phyloP scores from a whole-genome alignment of 495 filamentous ascomycete genomes.

The Penicillium odoratum region DNA sequence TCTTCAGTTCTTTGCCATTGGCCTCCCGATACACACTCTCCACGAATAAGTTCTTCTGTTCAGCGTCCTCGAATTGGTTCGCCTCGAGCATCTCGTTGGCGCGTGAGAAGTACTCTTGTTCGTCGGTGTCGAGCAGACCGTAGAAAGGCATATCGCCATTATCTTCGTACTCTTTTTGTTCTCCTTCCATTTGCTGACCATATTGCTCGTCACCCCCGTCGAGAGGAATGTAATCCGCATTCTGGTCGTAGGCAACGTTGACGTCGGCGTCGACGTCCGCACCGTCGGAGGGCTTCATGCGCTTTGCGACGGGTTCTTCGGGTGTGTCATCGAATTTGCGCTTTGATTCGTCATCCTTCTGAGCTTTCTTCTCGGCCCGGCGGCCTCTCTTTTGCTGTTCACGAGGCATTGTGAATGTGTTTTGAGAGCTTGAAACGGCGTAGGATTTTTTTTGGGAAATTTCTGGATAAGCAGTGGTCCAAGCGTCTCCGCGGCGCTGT shows the following conservation, averaged over 20 bases:
- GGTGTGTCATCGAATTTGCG: slow-evolving; percentile 43
- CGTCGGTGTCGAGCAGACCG: slow-evolving; percentile 83
- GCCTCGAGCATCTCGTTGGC: slow-evolving; percentile 86
- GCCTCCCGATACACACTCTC: slow-evolving; percentile 85
- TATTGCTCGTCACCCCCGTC: slow-evolving; percentile 25
- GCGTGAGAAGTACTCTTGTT: slow-evolving; percentile 90
- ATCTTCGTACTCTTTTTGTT: not conserved
- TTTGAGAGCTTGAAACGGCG: slow-evolving; percentile 10
- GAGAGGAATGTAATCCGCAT: slow-evolving; percentile 41
- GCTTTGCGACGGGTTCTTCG: slow-evolving; percentile 41
- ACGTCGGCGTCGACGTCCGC: slow-evolving; percentile 14
- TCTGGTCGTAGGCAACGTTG: slow-evolving; percentile 20
- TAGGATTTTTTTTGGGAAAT: slow-evolving; percentile 40
- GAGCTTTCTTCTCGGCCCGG: slow-evolving; percentile 54
- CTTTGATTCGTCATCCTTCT: slow-evolving; percentile 41
- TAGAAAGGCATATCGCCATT: slow-evolving; percentile 66
- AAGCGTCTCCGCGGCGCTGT: slow-evolving; percentile 36
- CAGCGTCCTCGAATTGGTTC: slow-evolving; percentile 75
- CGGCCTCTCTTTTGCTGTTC: slow-evolving; percentile 70
- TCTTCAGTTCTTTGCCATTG: slow-evolving; percentile 88
- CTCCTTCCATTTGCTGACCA: slow-evolving; percentile 16
- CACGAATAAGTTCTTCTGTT: slow-evolving; percentile 79
- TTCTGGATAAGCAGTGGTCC: slow-evolving; percentile 48
- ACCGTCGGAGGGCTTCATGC: slow-evolving; percentile 36
- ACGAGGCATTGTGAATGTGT: slow-evolving; percentile 41